phyloP scores from a whole-genome alignment of 1,284 basidiomycete species.

The Pyrrhoderma lamaoense region DNA sequence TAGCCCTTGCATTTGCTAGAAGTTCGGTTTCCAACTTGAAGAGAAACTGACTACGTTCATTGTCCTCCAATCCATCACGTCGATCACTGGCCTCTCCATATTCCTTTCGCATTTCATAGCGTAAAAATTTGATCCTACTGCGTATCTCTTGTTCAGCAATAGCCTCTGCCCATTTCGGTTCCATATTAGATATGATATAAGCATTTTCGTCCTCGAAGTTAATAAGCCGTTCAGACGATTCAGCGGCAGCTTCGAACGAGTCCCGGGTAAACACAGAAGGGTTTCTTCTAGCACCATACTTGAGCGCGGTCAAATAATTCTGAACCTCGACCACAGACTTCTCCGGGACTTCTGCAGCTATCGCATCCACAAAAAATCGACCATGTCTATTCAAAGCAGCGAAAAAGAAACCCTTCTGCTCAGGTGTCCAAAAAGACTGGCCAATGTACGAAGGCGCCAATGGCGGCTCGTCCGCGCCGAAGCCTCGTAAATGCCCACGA shows the following conservation, averaged over 20 bases:
- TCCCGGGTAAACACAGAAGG: slow-evolving; percentile 15
- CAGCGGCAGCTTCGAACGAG: slow-evolving; percentile 36
- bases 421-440: slow-evolving; percentile 52
- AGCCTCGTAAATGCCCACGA: slow-evolving; percentile 19
- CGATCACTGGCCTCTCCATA: too few species aligned
- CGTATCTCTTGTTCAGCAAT: too few species aligned
- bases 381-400: slow-evolving; percentile 56
- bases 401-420: slow-evolving; percentile 68
- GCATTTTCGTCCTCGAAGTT: slow-evolving; percentile 54
- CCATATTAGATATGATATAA: slow-evolving; percentile 28
- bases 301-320: slow-evolving; percentile 49
- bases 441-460: slow-evolving; percentile 36
- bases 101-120: too few species aligned
- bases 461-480: background rate
- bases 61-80: too few species aligned
- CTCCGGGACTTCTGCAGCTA: slow-evolving; percentile 53
- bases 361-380: slow-evolving; percentile 63
- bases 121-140: too few species aligned
- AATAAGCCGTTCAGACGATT: slow-evolving; percentile 57
- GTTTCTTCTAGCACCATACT: slow-evolving; percentile 27
- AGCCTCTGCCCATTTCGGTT: slow-evolving; percentile 24
- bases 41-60: too few species aligned
- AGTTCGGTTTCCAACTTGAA: too few species aligned
- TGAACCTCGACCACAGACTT: slow-evolving; percentile 57
- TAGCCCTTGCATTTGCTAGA: too few species aligned